Conservation (phyloP, 2,329 filamentous ascomycete species). For the Ascochyta rabiei region DNA sequence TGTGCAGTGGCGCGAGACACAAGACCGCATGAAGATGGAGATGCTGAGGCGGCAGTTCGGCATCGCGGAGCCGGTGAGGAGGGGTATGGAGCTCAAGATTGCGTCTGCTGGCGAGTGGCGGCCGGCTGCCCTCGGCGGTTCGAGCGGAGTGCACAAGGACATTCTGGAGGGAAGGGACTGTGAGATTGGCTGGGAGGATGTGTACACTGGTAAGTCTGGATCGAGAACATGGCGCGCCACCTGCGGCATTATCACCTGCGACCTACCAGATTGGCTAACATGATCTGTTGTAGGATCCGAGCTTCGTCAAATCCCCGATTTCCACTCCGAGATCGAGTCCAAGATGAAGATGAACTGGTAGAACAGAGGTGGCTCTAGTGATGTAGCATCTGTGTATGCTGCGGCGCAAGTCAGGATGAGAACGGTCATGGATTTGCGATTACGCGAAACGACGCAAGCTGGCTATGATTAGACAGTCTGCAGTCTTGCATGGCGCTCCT, state of each 20-base stretch:
- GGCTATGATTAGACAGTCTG: neutral
- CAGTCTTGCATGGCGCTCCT: neutral
- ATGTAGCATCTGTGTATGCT: neutral
- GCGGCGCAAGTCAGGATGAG: neutral
- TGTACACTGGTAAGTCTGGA: conserved; percentile 71
- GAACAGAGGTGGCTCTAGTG: conserved; percentile 5
- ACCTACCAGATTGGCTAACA: conserved; percentile 19
- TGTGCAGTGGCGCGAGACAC: conserved; percentile 85
- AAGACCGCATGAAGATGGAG: conserved; percentile 87
- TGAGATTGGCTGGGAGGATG: conserved; percentile 89
- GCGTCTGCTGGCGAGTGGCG: conserved; percentile 79
- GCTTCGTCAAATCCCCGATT: conserved; percentile 69
- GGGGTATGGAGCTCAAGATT: conserved; percentile 95
- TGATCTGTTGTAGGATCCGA: conserved; percentile 62
- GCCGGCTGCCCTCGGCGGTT: conserved; percentile 70
- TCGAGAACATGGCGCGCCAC: neutral
- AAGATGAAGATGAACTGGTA: conserved; percentile 78
- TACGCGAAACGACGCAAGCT: neutral
- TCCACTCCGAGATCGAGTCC: conserved; percentile 94
- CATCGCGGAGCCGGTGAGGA: conserved; percentile 87
- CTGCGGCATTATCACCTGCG: too few relatives aligned
- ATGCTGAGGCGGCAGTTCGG: conserved; percentile 85
- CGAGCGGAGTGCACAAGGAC: conserved; percentile 81
- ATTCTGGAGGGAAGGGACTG: conserved; percentile 81
- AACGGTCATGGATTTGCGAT: neutral